Evolutionary conservation across 352 stramenopile species (phyloP), one percentile per base, ranked within the genome.

Genomic region (Stramenopiles sp.): DNA sequence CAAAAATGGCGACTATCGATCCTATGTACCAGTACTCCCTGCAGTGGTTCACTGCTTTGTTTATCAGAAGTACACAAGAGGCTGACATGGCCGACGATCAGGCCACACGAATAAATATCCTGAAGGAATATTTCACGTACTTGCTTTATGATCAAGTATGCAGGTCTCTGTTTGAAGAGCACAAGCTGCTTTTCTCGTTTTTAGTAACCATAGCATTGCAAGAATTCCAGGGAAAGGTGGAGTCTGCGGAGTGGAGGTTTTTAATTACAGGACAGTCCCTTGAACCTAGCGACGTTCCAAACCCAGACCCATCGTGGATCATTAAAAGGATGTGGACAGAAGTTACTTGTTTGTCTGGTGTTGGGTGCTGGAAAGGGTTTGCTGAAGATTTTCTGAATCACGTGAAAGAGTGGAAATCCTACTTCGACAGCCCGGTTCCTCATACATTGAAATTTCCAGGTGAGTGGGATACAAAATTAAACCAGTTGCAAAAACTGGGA

Each of bases 21-120:
- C 89, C 89, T 0, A 94, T 95, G 88, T 96, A 94, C 79, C 89
- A 96, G 82, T 96, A 96, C 76, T 94, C 86, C 30, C 78, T 96
- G 32, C 87, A 92, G 71, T 96, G 89, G 89, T 96, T 96, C 77
- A 86, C 91, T 6, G 83, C 84, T 0, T 79, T 96, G 1, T 96
- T 96, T 75, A 83, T 92, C 49, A 89, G 90, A 76, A 53, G 33
- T 89, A 87, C 18, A 76, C 85, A 84, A 32, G 81, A 78, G 1
- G 89, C 89, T 0, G 86, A 87, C 30, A 84, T 87, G 37, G 89
- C 85, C 36, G 88, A 94, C 2, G 84, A 90, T 32, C 83, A 96
- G 0, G 86, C 92, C 74, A 81, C 86, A 75, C 77, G 90, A 12
- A 79, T 96, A 1, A 79, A 80, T 4, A 89, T 92, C 74, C 78